Base-by-base conservation (phyloP, 225 moss, liverwort and hornwort genomes). In the Physcomitrium patens region DNA sequence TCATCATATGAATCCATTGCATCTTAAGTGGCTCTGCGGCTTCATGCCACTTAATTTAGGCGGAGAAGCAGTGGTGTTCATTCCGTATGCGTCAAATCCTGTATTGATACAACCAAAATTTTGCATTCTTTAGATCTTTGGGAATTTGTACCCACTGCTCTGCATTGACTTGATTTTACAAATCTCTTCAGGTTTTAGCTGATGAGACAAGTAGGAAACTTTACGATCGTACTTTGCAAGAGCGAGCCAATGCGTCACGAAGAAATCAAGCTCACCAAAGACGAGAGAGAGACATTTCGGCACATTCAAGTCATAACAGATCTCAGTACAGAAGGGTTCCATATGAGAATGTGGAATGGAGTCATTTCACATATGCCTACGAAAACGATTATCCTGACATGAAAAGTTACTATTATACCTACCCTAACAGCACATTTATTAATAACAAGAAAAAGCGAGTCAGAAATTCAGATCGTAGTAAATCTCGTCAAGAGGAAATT, bases 121-220 rank as follows among this genome's bases (percentile, higher is more conserved):
- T 64, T 45, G 43, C 12, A 51, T 63, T 50, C 10, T 42, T 14
- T 57, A 69, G 24, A 56, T 61, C 62, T 66, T 10, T 24, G 24
- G 24, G 24, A 24, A 24, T 24, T 24, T 55, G 12, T 61, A 54
- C 69, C 60, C 46, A 57, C 65, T 45, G 46, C 48, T 59, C 46
- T 71, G 60, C 60, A 27, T 46, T 61, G 20, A 55, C 60, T 60
- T 79, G 31, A 7, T 70, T 69, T 52, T 47, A 18, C 8, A 24
- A 63, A 37, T 51, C 18, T 44, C 43, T 48, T 63, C 79, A 87
- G 87, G 87, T 87, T 51, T 77, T 89, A 44, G 83, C 84, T 28
- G 79, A 89, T 59, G 89, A 89, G 71, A 63, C 81, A 53, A 89
- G 79, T 63, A 89, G 86, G 79, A 71, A 77, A 65, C 63, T 75